Base-by-base conservation (phyloP, 1,284 basidiomycete species). In the Ceratobasidium sp. region DNA sequence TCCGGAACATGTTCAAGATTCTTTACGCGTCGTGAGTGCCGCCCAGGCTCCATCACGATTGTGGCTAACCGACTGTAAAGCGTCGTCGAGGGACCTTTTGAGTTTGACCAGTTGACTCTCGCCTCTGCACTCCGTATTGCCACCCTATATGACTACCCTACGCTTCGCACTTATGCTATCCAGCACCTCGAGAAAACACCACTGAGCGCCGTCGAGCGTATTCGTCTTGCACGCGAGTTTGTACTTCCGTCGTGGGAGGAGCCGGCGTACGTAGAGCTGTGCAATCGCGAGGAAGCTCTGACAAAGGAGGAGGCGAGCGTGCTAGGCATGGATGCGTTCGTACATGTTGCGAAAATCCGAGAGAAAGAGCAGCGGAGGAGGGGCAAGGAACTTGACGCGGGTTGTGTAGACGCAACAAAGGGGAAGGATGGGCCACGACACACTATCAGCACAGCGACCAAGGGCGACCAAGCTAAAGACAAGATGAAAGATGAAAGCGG, bases 61-160 rank as follows among this genome's bases (percentile, higher is more conserved):
- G 21, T 46, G 44, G 11, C 8, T 38, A 44, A 61, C 18, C 43
- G 1, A 1, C 1, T 28, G 6, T 23, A n/a, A 21, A 67, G 50
- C 26, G 30, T 35, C 2, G 3, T 67, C 41, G 32, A 67, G 1
- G 47, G 35, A n/a, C 32, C 49, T 0, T 54, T 43, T 28, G 49
- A 54, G 26, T 67, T 67, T 30, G 47, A 41, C 21, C 4, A 14
- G 21, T 6, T 28, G 13, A 67, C 35, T 7, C 38, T 67, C 14
- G n/a, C 18, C 2, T 69, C 66, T 26, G 66, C 66, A 26, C 66
- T 69, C 14, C 52, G 66, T 18, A n/a, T 46, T 13, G 50, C 66
- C 3, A 69, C 54, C 9, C 9, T 1, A 28, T 69, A 57, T 41
- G 66, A 35, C 4, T 47, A 46, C 28, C 54, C 52, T 5, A 4